These are phyloP conservation scores for Urochloa ruziziensis DNA, from an alignment of 176 grass and related monocot genomes.

Conservation along the genomic window DNA sequence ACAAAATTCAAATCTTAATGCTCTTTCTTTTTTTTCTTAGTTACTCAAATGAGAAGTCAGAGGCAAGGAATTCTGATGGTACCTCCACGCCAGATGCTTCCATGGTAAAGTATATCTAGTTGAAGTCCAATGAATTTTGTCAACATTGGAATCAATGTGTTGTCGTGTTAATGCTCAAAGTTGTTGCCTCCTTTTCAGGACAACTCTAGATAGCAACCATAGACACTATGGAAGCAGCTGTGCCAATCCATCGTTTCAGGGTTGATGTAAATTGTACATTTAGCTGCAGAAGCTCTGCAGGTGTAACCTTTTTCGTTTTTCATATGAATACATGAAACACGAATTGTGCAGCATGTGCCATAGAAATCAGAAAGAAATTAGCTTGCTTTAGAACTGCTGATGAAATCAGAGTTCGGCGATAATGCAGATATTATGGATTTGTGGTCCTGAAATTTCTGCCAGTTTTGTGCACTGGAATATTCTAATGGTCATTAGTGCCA, in stretches of 20 bases:
- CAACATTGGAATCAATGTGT: neutral
- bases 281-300: conserved; percentile 15
- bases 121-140: neutral
- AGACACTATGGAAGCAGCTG: neutral
- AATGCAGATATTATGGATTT: neutral
- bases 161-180: neutral
- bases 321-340: conserved; percentile 3
- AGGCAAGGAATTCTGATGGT: conserved; percentile 71
- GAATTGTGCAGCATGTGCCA: conserved; percentile 5
- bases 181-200: conserved; percentile 13
- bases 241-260: neutral
- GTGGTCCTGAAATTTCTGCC: neutral
- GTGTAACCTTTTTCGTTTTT: conserved; percentile 13
- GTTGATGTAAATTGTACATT: conserved; percentile 31
- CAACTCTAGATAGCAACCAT: conserved; percentile 12
- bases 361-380: neutral
- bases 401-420: neutral
- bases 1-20: neutral
- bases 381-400: neutral
- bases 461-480: neutral
- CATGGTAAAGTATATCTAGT: conserved; percentile 15
- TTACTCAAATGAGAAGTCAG: conserved; percentile 95
- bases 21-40: conserved; percentile 29
- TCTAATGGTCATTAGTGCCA: neutral
- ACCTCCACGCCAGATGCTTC: neutral